A percentile compares a stretch with the other conserved stretches of the same genome.
Conservation (phyloP, 192 early-diverging fungal genomes). For the Entomortierella parvispora region DNA sequence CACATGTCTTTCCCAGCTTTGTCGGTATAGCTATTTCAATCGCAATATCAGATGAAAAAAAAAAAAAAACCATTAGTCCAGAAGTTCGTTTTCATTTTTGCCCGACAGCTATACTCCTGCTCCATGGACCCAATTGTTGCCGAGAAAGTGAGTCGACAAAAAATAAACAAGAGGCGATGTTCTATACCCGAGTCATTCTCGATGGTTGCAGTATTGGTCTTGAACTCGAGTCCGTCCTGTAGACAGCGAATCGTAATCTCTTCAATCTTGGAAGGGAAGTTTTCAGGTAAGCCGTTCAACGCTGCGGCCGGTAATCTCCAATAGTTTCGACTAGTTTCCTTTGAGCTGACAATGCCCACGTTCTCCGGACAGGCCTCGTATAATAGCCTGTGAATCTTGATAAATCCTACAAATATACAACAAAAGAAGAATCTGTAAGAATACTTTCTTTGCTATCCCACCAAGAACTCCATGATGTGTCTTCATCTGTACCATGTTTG, state of each 20-base stretch:
- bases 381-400: slow-evolving; percentile 47
- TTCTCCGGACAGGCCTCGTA: slow-evolving; percentile 41
- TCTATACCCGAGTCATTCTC: too few species aligned
- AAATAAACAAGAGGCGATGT: neutral
- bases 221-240: slow-evolving; percentile 19
- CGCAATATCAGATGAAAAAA: neutral
- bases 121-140: neutral
- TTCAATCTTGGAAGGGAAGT: slow-evolving; percentile 41
- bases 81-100: too few species aligned
- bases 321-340: slow-evolving; percentile 20
- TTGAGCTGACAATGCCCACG: slow-evolving; percentile 16
- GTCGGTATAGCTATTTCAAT: slow-evolving; percentile 1
- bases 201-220: too few species aligned
- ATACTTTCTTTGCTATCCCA: too few species aligned
- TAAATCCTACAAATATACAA: slow-evolving; percentile 19
- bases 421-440: neutral
- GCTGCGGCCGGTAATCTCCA: slow-evolving; percentile 25
- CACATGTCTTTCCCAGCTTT: slow-evolving; percentile 26
- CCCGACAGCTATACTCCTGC: neutral
- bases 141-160: neutral
- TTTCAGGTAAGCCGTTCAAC: slow-evolving; percentile 27
- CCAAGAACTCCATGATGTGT: too few species aligned
- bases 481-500: slow-evolving; percentile 20
- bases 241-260: slow-evolving; percentile 37
- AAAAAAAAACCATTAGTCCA: neutral